Evolutionary conservation across 768 basidiomycete species (phyloP).

Genomic region (Brasilioporus rufonigricans): DNA sequence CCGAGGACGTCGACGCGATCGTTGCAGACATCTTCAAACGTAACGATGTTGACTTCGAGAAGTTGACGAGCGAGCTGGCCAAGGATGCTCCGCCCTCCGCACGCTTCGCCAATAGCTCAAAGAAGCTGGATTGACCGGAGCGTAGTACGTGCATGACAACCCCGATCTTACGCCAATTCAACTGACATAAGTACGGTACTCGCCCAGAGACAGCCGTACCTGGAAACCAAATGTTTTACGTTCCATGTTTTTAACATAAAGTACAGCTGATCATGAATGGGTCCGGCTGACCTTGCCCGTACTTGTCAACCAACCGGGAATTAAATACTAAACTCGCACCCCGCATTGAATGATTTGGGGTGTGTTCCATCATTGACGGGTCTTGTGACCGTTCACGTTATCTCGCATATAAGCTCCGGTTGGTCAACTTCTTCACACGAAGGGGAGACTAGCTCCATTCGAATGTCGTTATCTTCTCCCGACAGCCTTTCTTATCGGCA

Average conservation of each 20-base stretch:
- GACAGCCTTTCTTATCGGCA: not conserved
- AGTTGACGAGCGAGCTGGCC: conserved; percentile 25
- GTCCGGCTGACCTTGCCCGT: not conserved
- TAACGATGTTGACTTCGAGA: conserved; percentile 31
- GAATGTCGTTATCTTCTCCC: not conserved
- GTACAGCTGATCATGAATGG: not conserved
- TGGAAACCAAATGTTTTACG: not conserved
- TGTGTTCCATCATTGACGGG: no score
- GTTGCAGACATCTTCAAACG: conserved; percentile 32
- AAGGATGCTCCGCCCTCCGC: conserved; percentile 16
- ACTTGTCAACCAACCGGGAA: not conserved
- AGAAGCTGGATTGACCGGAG: conserved; percentile 27
- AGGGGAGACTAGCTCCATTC: no score
- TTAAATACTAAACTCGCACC: no score
- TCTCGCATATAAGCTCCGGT: not conserved
- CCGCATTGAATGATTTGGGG: no score
- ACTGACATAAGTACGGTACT: not conserved
- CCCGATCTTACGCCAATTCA: not conserved
- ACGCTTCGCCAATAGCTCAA: conserved; percentile 26
- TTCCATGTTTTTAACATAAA: not conserved
- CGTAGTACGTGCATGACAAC: not conserved
- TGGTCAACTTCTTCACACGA: conserved; percentile 10
- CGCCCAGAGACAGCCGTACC: not conserved
- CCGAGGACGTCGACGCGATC: conserved; percentile 31
- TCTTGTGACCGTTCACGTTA: conserved; percentile 10